Percentiles rank a stretch among this genome's conserved stretches.
phyloP scores from a whole-genome alignment of 176 grass and related monocot species.

The Puya raimondii region DNA sequence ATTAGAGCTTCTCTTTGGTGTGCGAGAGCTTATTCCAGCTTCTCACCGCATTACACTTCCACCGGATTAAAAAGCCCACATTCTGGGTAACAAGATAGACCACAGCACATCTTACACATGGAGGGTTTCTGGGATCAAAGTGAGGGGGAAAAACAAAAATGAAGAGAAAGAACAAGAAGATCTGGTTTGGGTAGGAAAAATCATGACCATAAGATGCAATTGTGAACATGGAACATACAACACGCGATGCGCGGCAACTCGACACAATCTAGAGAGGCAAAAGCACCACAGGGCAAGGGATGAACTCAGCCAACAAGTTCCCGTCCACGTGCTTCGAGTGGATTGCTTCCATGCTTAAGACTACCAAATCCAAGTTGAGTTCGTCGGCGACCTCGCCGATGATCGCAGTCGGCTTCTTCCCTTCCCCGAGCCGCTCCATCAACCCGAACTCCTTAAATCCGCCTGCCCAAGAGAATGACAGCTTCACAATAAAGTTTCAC shows the following conservation, averaged over 20 bases:
- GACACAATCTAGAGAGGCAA: constrained; percentile 54
- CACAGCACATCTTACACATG: no score
- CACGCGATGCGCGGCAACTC: not conserved
- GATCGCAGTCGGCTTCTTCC: constrained; percentile 63
- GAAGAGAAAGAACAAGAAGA: no score
- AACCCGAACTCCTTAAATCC: constrained; percentile 90
- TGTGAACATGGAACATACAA: not conserved
- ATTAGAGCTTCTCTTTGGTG: no score
- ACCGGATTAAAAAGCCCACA: no score
- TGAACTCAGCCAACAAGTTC: constrained; percentile 90
- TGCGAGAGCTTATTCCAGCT: no score
- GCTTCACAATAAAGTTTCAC: not conserved
- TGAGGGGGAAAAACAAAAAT: no score
- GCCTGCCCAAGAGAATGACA: constrained; percentile 32
- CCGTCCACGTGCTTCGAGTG: constrained; percentile 94
- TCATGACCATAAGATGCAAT: constrained; percentile 5
- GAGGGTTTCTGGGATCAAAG: no score
- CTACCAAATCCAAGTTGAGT: constrained; percentile 79
- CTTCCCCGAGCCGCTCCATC: constrained; percentile 97
- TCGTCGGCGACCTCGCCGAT: constrained; percentile 94
- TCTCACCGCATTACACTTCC: no score
- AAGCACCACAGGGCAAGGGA: constrained; percentile 83
- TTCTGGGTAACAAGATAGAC: no score
- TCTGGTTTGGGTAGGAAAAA: not conserved
- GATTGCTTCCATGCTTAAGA: constrained; percentile 96